Percentiles rank a stretch among this genome's conserved stretches.
Conservation (phyloP, 371 early-diverging fungal genomes). For the Apophysomyces ossiformis region DNA sequence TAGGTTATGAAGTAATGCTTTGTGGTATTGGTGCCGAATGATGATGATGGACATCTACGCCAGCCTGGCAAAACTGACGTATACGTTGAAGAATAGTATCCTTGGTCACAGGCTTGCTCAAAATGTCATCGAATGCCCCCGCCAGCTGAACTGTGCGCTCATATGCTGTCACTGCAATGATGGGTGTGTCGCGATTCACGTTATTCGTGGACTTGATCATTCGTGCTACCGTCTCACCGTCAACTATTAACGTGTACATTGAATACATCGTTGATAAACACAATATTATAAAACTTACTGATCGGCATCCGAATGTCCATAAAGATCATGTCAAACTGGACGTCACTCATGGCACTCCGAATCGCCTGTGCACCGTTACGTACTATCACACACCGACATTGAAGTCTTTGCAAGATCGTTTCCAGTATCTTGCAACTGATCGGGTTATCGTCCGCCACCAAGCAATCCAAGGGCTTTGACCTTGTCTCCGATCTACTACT, state of each 20-base stretch:
- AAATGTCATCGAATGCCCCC: conserved; percentile 72
- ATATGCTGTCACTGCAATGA: conserved; percentile 77
- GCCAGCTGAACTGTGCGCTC: conserved; percentile 59
- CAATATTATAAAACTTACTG: conserved; percentile 58
- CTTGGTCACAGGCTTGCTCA: conserved; percentile 77
- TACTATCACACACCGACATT: conserved; percentile 81
- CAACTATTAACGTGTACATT: conserved; percentile 55
- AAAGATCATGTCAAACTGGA: conserved; percentile 90
- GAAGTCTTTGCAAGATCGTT: conserved; percentile 73
- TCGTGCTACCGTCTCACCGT: conserved; percentile 88
- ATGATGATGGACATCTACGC: conserved; percentile 9
- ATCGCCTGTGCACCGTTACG: conserved; percentile 92
- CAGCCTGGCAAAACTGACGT: conserved; percentile 42
- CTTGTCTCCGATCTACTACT: not conserved
- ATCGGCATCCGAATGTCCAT: conserved; percentile 95
- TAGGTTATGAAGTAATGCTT: conserved; percentile 7
- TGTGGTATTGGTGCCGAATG: conserved; percentile 11
- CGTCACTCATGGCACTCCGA: conserved; percentile 85
- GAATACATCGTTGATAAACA: not conserved
- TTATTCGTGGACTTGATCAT: conserved; percentile 96
- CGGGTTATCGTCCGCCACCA: conserved; percentile 93
- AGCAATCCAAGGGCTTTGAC: conserved; percentile 45
- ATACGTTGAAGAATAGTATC: conserved; percentile 57
- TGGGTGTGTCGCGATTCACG: conserved; percentile 72
- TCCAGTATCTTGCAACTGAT: conserved; percentile 88